Evolutionary conservation across 306 rosid species (phyloP), one percentile per base, ranked within the genome.

Genomic region (Lotus japonicus): DNA sequence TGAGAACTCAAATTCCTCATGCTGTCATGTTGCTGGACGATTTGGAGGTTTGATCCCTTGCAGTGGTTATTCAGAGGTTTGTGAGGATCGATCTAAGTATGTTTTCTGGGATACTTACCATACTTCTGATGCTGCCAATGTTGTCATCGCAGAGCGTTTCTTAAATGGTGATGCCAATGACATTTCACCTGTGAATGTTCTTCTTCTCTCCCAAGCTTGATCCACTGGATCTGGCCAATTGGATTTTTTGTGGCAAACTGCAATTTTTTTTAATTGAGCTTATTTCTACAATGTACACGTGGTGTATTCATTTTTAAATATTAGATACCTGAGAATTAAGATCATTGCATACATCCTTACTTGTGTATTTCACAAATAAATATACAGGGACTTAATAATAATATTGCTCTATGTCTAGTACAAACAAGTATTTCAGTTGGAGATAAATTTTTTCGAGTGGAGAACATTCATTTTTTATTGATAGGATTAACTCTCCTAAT

Each of bases 71-170:
- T 86, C 97, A 8, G 76, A 62, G 69, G 81, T 86, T 39, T 91
- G 95, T 36, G 59, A 5, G 39, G 86, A 88, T 52, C 72, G 89
- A 53, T 81, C 85, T 3, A 84, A 86, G 78, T 80, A 81, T 17
- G 82, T 88, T 74, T 91, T 84, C 59, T 91, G 92, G 92, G 95
- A 88, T 45, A 68, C 88, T 56, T 86, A 15, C 46, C 95, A 90
- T 81, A 90, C 95, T 7, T 69, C 86, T 55, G 90, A 84, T 26
- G 90, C 97, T 61, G 51, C 87, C 13, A 88, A 84, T 58, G 50
- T 70, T 12, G 66, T 84, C 38, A 49, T 83, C 7, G 87, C 92
- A 18, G 21, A 72, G 17, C 84, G 85, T 55, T 81, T 86, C 5
- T 12, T 86, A 15, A 74, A 81, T 45, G 90, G 95, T 8, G 84